These are phyloP conservation scores for Candida loeiensis DNA, from an alignment of 805 yeast species.

Conservation along the genomic window DNA sequence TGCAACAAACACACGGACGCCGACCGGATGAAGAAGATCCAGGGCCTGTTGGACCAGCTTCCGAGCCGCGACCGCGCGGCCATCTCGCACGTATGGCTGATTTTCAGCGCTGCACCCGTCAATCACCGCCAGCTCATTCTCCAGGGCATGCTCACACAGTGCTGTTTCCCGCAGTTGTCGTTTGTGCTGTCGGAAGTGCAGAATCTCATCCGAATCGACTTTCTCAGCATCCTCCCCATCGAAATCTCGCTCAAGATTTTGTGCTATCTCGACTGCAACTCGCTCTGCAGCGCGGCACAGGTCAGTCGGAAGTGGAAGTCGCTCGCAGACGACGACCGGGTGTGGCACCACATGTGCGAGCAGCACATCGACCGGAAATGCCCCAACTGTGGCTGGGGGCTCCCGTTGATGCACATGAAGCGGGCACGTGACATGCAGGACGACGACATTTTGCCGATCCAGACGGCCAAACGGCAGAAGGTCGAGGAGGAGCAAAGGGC, in stretches of 20 bases:
- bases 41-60: constrained; percentile 51
- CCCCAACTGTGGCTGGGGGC: constrained; percentile 98
- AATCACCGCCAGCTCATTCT: constrained; percentile 71
- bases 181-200: constrained; percentile 76
- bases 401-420: constrained; percentile 89
- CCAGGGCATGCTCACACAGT: constrained; percentile 79
- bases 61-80: constrained; percentile 73
- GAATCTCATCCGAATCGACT: constrained; percentile 81
- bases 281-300: constrained; percentile 92
- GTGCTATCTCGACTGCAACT: constrained; percentile 86
- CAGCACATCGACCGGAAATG: constrained; percentile 97
- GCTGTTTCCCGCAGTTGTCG: constrained; percentile 95
- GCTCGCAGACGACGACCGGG: constrained; percentile 92
- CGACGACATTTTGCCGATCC: constrained; percentile 15
- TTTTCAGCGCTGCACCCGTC: constrained; percentile 70
- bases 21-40: constrained; percentile 60
- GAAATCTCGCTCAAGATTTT: constrained; percentile 82
- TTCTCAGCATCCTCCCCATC: constrained; percentile 76
- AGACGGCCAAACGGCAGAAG: constrained; percentile 8
- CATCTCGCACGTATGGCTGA: constrained; percentile 78
- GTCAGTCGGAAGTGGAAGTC: constrained; percentile 84
- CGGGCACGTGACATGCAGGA: constrained; percentile 51
- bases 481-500: constrained; percentile 8
- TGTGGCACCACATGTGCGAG: constrained; percentile 98
- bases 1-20: constrained; percentile 69